These are phyloP conservation scores for Colletotrichum gigasporum DNA, from an alignment of 2,329 filamentous ascomycete genomes.

Conservation along the genomic window DNA sequence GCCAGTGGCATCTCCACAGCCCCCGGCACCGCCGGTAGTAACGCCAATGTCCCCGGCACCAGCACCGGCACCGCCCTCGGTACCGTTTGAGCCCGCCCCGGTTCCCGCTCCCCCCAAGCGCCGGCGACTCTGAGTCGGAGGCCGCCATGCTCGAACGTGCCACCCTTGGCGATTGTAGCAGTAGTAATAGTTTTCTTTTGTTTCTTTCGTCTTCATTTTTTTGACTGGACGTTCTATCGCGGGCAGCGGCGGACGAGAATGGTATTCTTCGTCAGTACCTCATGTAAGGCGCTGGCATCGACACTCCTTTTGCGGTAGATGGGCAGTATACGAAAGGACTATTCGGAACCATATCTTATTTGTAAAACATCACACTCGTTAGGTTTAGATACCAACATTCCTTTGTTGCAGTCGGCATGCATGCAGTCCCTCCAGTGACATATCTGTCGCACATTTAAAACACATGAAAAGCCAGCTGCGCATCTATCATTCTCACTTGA, in stretches of 20 bases:
- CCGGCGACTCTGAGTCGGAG: neutral
- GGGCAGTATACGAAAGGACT: neutral
- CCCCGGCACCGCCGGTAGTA: neutral
- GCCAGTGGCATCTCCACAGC: too few relatives aligned
- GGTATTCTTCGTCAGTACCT: neutral
- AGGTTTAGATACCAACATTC: slow-evolving; percentile 22
- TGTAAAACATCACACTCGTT: neutral
- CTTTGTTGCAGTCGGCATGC: neutral
- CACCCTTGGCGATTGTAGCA: too few relatives aligned
- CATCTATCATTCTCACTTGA: too few relatives aligned
- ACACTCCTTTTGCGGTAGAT: slow-evolving; percentile 15
- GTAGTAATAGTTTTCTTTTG: neutral
- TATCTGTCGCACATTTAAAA: too few relatives aligned
- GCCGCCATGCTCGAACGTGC: too few relatives aligned
- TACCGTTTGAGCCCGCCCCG: slow-evolving; percentile 1
- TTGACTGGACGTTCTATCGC: neutral
- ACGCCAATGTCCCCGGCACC: too few relatives aligned
- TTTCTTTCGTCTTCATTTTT: neutral
- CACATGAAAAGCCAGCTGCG: too few relatives aligned
- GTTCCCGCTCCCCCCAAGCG: neutral
- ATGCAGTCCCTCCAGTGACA: too few relatives aligned
- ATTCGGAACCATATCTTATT: neutral
- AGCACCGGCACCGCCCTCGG: neutral
- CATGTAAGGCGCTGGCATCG: slow-evolving; percentile 17
- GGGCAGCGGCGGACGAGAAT: neutral